A percentile compares a stretch with the other conserved stretches of the same genome.
These are phyloP conservation scores for Umbelopsis vinacea DNA, from an alignment of 192 early-diverging fungal species.

Conservation along the genomic window DNA sequence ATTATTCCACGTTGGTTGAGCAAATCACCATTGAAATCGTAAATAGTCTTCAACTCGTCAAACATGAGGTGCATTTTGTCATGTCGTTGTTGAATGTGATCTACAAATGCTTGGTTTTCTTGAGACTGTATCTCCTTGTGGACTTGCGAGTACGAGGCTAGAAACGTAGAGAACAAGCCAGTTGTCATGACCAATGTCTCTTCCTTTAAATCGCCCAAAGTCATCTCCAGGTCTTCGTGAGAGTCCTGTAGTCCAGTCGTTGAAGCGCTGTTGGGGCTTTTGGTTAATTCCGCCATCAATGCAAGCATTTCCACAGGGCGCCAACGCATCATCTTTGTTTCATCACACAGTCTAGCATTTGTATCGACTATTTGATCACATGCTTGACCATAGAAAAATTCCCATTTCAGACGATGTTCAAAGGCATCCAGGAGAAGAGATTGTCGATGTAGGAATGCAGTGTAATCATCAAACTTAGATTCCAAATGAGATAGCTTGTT, in stretches of 20 bases:
- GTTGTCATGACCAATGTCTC: neutral
- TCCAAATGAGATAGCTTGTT: neutral
- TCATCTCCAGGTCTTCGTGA: neutral
- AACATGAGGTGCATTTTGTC: neutral
- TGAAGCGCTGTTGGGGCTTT: neutral
- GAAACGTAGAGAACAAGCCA: neutral
- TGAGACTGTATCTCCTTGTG: neutral
- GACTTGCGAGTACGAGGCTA: neutral
- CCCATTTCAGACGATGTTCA: neutral
- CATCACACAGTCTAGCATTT: neutral
- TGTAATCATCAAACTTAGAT: neutral
- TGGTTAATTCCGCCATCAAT: neutral
- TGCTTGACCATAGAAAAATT: neutral
- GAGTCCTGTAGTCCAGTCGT: neutral
- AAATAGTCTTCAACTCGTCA: neutral
- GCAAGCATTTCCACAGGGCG: neutral
- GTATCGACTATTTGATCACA: neutral
- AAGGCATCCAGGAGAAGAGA: neutral
- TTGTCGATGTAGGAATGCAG: neutral
- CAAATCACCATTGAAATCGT: neutral
- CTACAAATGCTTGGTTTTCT: neutral
- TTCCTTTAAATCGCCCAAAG: neutral
- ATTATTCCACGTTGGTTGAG: neutral
- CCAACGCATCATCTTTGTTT: constrained; percentile 1
- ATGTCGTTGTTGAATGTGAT: neutral